Evolutionary conservation across 345 rosid genomes (phyloP), one percentile per base, ranked within the genome.

Genomic region (Jatropha curcas): DNA sequence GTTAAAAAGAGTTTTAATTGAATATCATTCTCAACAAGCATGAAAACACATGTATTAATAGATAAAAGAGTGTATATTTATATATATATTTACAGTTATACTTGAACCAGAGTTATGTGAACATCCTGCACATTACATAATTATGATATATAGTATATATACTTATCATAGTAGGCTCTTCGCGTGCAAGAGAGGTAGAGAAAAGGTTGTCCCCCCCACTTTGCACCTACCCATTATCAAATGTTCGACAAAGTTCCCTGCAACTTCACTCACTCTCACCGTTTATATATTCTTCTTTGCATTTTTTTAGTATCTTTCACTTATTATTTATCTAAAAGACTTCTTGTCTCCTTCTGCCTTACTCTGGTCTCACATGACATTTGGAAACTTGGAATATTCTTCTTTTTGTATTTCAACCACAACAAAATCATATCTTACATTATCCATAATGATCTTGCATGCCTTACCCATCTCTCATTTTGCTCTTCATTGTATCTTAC

Each of bases 161-260:
- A 56, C 61, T 77, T 65, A 74, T 75, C 76, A 72, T 81, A 2
- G 65, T 68, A 63, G 67, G 51, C 35, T 30, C 64, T 70, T 30
- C 80, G 85, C 84, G 71, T 82, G 88, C 88, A 33, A 17, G 41
- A 28, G 25, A 66, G 61, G 74, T 51, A 20, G 33, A 22, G 51
- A 37, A 43, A 22, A 56, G 68, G 33, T 5, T 60, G 69, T 64
- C 19, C 62, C 41, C 75, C 67, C 79, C 76, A 67, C 63, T 33
- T 45, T 16, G 20, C 69, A 66, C 50, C 28, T 67, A 22, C 46
- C 65, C 68, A 64, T 52, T 57, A 10, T 48, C 60, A 78, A 41
- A 57, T 56, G 55, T 66, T 39, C 45, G 31, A 61, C 34, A 14
- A 45, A 14, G 12, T 46, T 34, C 22, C 30, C 43, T 67, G 25